These are phyloP conservation scores for Blakeslea trispora DNA, from an alignment of 371 early-diverging fungal genomes.

Conservation along the genomic window DNA sequence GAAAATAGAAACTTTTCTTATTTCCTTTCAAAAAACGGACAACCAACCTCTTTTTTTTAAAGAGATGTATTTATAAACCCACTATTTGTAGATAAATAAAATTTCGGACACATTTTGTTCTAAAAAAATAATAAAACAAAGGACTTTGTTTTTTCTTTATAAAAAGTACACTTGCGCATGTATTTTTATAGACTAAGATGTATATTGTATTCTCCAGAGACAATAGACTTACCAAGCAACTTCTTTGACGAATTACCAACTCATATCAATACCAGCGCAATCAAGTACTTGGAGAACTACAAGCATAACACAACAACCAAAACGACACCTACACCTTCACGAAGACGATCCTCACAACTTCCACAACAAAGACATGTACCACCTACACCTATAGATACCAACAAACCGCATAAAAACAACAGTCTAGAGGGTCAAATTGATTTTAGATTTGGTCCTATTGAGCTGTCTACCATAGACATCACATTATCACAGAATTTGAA, in stretches of 20 bases:
- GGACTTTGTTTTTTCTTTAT: background rate
- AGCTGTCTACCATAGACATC: slow-evolving; percentile 19
- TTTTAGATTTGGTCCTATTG: slow-evolving; percentile 36
- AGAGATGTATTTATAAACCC: background rate
- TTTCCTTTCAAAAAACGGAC: too few relatives aligned
- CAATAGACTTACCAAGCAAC: background rate
- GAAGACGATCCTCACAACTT: slow-evolving; percentile 13
- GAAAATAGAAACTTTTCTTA: background rate
- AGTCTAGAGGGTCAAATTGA: slow-evolving; percentile 26
- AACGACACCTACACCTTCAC: background rate
- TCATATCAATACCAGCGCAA: background rate
- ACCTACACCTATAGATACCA: slow-evolving; percentile 29
- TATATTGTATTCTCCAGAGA: slow-evolving; percentile 31
- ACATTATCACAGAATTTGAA: slow-evolving; percentile 8
- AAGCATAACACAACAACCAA: slow-evolving; percentile 3
- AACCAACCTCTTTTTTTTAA: too few relatives aligned
- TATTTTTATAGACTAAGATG: slow-evolving; percentile 45
- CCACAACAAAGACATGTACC: slow-evolving; percentile 19
- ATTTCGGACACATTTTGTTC: background rate
- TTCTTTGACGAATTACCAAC: slow-evolving; percentile 16
- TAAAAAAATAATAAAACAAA: too few relatives aligned
- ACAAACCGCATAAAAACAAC: slow-evolving; percentile 9
- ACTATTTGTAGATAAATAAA: slow-evolving; percentile 2
- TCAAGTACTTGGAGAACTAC: slow-evolving; percentile 10
- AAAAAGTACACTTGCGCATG: slow-evolving; percentile 1